Base-by-base conservation (phyloP, 805 yeast genomes). In the Candida insectorum region DNA sequence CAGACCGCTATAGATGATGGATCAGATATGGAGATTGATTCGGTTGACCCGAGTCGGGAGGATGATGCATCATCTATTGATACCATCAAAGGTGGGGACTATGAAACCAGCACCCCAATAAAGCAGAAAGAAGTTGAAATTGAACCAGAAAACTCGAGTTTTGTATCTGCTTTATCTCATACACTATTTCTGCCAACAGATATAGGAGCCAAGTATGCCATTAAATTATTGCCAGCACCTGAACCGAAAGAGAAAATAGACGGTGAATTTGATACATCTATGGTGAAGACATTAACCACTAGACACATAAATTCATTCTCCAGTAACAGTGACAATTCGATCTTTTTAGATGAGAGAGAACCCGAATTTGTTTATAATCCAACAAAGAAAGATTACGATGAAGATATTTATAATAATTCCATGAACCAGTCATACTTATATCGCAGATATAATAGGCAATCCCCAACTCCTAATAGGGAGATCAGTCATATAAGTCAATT, bases 151-250 rank as follows among this genome's bases (percentile, higher is more conserved):
- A 34, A 43, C 27, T 30, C 45, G 2, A 45, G 50, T 18, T 41
- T 47, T 28, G 49, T 47, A 10, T 47, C 44, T n/a, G 44, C 47
- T 2, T 30, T 43, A 16, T 35, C 43, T 3, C 36, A 26, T 11
- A 40, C 44, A 10, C 17, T 43, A 10, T 27, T 43, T 5, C 60
- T 62, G 28, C 73, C 71, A 3, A 66, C 73, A 3, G 45, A 45
- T n/a, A 39, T 66, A 14, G 73, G 73, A 0, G 71, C 71, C 4
- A 52, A 56, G 33, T 50, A 55, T 33, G 73, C 73, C 2, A 39
- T 65, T 24, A 43, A 48, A 31, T 44, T 59, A 31, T 41, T 59
- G n/a, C 51, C 59, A 26, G 49, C 56, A 30, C 55, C 41, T 4
- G 24, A 15, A 10, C 12, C 11, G 6, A n/a, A 19, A 5, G 27